These are phyloP conservation scores for Coniochaeta ligniaria DNA, from an alignment of 2,329 filamentous ascomycete species.

Conservation along the genomic window DNA sequence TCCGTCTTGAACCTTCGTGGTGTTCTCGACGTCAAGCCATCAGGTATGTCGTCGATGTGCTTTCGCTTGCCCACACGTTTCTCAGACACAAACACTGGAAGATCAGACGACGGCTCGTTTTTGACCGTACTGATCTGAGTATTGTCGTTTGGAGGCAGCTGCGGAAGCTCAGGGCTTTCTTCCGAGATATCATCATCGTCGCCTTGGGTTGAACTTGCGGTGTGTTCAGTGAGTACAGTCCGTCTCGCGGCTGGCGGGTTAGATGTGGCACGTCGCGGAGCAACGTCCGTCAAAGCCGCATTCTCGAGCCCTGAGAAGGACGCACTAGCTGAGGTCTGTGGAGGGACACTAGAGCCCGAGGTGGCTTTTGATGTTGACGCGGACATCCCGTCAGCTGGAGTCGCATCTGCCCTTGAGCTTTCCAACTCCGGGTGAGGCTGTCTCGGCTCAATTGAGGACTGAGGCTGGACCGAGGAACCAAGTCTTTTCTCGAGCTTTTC, in stretches of 20 bases:
- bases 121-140: conserved; percentile 22
- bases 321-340: neutral
- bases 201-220: conserved; percentile 8
- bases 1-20: conserved; percentile 36
- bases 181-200: conserved; percentile 1
- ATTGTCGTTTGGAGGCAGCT: conserved; percentile 13
- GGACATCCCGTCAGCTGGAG: neutral
- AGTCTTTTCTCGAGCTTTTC: conserved; percentile 30
- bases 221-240: neutral
- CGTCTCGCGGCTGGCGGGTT: neutral
- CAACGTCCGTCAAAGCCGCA: neutral
- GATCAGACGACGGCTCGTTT: conserved; percentile 46
- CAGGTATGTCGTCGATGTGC: conserved; percentile 13
- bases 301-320: conserved; percentile 1
- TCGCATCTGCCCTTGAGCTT: neutral
- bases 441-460: conserved; percentile 1
- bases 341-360: neutral
- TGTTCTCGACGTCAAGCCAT: conserved; percentile 13
- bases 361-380: neutral
- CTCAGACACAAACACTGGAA: conserved; percentile 42
- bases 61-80: conserved; percentile 41
- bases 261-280: neutral
- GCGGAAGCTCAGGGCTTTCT: conserved; percentile 16
- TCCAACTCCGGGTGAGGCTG: neutral
- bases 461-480: neutral